Evolutionary conservation across 192 early-diverging fungal genomes (phyloP), one percentile per base, ranked within the genome.

Genomic region (Jimgerdemannia flammicorona): DNA sequence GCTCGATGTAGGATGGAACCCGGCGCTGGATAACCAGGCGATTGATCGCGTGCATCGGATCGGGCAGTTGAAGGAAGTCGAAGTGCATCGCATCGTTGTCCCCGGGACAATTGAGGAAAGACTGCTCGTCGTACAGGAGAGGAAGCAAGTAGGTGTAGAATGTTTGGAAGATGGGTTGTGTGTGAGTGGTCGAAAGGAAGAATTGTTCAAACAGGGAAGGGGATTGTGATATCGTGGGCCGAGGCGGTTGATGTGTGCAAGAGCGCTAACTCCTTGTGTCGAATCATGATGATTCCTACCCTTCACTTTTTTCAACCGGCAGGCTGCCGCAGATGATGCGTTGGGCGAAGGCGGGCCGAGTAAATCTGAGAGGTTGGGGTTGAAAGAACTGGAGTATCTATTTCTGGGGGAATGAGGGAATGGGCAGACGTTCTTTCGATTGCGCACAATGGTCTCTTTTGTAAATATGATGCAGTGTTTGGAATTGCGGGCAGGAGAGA

Each of bases 1-100:
- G 42, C 83, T 94, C 76, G 92, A 94, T 70, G 79, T 93, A 63
- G 95, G 95, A 93, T 92, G 91, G 92, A 93, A 93, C 75, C 91
- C 92, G n/a, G 86, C 89, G 10, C 67, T 93, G 4, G 92, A 93
- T 83, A 84, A 84, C 86, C 75, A 65, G 75, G 92, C 92, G 0
- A 89, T 93, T 11, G 92, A 93, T 73, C 87, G 92, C 29, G 87
- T 93, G 9, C 90, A 93, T 70, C 84, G 92, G 4, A 85, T 93
- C 39, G 92, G 92, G 40, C 92, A 93, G 79, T 78, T 67, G 7
- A 72, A 75, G 40, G 80, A 86, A 3, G 88, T 93, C 14, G 72
- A 82, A 3, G 90, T 92, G 4, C 87, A 83, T 41, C 83, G 89
- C 42, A 90, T 90, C 69, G 87, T 93, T 77, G 78, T 92, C 40